Evolutionary conservation across 305 asterid genomes (phyloP), one percentile per base, ranked within the genome.

Genomic region (Lippia alba): DNA sequence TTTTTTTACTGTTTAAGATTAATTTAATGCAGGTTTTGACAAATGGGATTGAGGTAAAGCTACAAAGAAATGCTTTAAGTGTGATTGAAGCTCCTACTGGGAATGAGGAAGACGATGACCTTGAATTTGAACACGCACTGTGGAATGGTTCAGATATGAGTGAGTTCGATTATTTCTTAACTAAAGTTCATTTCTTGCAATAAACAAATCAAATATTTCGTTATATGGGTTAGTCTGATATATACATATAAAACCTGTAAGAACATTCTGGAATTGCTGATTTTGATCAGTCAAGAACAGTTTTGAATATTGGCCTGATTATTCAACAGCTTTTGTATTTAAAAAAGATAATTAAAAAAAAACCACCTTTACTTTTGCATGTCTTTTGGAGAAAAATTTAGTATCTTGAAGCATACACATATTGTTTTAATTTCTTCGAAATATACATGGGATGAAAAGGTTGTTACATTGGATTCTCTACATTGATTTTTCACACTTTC

Each of bases 71-170:
- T 73, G 97, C 99, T 6, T 82, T 94, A 16, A 94, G 96, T 70
- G 97, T 94, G 41, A 46, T 94, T n/a, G 99, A 94, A 87, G 78
- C 91, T 68, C 96, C 97, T 3, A 91, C 94, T 12, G 99, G 99
- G 11, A 89, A 91, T 3, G 97, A 94, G 70, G 98, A 89, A 11
- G 96, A 91, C 0, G 94, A 85, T 19, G 95, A 88, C 57, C 74
- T 86, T 39, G 96, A 88, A 70, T 84, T 86, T 20, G 96, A 91
- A 71, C 87, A 84, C 68, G 74, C 78, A 10, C 97, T 78, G 61
- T 93, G 98, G 98, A 89, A 90, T 69, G 76, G 74, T 69, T 82
- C 89, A 3, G 87, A 79, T 72, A 75, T 78, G 74, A 90, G 94
- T 80, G 71, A 84, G 83, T 45, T 46, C 62, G 12, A 1, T n/a